Conservation (phyloP, 2,329 filamentous ascomycete species). For the Xylariaceae sp. region DNA sequence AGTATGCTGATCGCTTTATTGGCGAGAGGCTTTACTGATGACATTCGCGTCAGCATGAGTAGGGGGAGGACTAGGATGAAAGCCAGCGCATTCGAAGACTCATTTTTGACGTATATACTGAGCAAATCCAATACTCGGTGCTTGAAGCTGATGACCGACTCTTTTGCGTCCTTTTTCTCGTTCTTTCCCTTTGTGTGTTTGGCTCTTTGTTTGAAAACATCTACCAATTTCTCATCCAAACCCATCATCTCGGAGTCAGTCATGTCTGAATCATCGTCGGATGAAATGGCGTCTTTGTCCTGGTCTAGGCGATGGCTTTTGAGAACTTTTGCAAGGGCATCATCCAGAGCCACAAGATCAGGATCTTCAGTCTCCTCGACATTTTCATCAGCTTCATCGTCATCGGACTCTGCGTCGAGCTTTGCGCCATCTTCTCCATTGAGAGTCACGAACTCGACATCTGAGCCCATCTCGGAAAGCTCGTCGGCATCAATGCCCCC, state of each 20-base stretch:
- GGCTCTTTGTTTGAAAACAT: conserved; percentile 76
- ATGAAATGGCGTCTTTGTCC: conserved; percentile 51
- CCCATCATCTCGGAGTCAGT: conserved; percentile 94
- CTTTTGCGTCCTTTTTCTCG: conserved; percentile 81
- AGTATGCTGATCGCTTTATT: conserved; percentile 71
- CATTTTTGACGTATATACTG: conserved; percentile 77
- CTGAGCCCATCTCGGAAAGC: conserved; percentile 33
- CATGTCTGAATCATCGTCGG: conserved; percentile 75
- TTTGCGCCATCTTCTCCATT: conserved; percentile 41
- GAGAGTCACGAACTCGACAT: conserved; percentile 39
- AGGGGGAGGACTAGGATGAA: conserved; percentile 72
- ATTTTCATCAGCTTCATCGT: conserved; percentile 41
- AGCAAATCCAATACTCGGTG: conserved; percentile 86
- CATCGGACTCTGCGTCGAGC: conserved; percentile 33
- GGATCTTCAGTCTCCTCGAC: conserved; percentile 43
- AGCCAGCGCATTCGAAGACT: conserved; percentile 63
- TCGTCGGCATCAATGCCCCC: conserved; percentile 41
- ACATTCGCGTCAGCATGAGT: conserved; percentile 71
- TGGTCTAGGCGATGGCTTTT: conserved; percentile 65
- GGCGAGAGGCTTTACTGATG: conserved; percentile 69
- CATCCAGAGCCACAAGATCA: conserved; percentile 56
- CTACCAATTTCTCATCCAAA: conserved; percentile 75
- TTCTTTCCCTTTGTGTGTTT: conserved; percentile 70
- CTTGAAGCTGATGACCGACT: conserved; percentile 91
- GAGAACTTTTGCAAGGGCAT: conserved; percentile 72